Conservation (phyloP, 208 protist species). For the Leishmania guyanensis region DNA sequence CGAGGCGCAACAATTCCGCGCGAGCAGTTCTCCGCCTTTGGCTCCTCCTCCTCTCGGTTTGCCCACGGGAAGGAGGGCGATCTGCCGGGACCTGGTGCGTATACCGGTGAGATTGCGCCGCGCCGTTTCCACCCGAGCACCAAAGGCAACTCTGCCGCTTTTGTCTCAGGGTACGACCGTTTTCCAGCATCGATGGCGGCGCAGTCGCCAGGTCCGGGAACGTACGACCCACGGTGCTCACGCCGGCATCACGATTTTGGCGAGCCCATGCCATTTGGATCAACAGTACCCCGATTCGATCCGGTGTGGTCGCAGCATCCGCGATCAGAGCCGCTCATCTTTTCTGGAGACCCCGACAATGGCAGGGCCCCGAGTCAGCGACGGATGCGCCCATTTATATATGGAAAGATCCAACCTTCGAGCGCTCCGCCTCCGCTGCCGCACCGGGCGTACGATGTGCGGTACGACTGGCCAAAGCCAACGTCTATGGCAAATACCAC, state of each 20-base stretch:
- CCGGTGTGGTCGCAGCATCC: conserved; percentile 24
- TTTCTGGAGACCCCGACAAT: conserved; percentile 21
- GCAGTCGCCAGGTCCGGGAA: conserved; percentile 59
- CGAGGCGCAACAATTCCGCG: conserved; percentile 1
- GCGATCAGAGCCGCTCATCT: conserved; percentile 14
- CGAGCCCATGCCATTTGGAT: conserved; percentile 62
- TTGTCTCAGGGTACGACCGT: conserved; percentile 54
- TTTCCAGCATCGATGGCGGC: conserved; percentile 30
- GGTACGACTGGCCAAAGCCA: conserved; percentile 78
- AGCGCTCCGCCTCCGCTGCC: conserved; percentile 20
- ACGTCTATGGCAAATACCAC: conserved; percentile 43
- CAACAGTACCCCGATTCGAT: conserved; percentile 63
- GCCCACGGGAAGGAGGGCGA: conserved; percentile 17
- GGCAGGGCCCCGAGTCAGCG: conserved; percentile 8
- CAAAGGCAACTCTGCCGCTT: conserved; percentile 44
- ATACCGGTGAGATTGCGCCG: conserved; percentile 76
- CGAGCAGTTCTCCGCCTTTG: conserved; percentile 67
- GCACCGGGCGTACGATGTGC: conserved; percentile 57
- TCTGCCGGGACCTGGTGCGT: conserved; percentile 69
- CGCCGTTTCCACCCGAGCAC: conserved; percentile 41
- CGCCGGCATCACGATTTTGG: conserved; percentile 45
- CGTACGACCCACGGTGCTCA: conserved; percentile 45
- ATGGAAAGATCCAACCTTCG: conserved; percentile 33
- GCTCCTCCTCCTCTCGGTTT: conserved; percentile 62
- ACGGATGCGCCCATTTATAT: conserved; percentile 33